Evolutionary conservation across 2,329 filamentous ascomycete species (phyloP).

Genomic region (Fragosphaeria purpurea): DNA sequence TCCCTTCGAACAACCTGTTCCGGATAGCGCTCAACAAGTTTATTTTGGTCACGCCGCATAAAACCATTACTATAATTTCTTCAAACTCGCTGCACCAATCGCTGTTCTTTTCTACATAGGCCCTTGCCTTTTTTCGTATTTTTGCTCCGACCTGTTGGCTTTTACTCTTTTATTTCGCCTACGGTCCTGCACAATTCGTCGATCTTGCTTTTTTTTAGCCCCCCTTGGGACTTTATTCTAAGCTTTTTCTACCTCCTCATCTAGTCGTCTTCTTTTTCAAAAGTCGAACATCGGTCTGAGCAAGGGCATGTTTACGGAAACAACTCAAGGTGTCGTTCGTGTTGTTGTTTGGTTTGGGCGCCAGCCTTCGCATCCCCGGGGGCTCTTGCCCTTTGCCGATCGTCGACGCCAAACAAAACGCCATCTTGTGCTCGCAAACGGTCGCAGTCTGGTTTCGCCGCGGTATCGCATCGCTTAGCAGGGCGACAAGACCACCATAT

Average conservation of each 20-base stretch:
- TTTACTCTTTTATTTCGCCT: conserved; percentile 12
- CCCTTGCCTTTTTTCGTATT: neutral
- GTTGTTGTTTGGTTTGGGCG: neutral
- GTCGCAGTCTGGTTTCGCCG: no score
- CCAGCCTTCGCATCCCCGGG: neutral
- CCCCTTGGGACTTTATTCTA: neutral
- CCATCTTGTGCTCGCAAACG: no score
- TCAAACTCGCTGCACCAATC: conserved; percentile 5
- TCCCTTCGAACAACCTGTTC: neutral
- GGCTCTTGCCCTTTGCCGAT: no score
- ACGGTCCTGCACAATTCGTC: neutral
- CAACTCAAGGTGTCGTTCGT: neutral
- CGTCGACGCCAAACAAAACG: no score
- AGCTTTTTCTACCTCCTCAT: neutral
- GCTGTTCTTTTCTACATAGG: neutral
- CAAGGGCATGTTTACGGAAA: conserved; percentile 6
- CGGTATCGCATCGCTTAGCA: no score
- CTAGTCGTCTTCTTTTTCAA: neutral
- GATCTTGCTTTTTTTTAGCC: neutral
- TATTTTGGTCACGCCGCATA: neutral
- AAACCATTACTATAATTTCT: neutral
- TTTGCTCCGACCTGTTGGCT: neutral
- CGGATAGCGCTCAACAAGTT: neutral
- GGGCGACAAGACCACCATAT: conserved; percentile 15
- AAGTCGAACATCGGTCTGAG: no score